Evolutionary conservation across 306 rosid species (phyloP).

Genomic region (Cercis canadensis): DNA sequence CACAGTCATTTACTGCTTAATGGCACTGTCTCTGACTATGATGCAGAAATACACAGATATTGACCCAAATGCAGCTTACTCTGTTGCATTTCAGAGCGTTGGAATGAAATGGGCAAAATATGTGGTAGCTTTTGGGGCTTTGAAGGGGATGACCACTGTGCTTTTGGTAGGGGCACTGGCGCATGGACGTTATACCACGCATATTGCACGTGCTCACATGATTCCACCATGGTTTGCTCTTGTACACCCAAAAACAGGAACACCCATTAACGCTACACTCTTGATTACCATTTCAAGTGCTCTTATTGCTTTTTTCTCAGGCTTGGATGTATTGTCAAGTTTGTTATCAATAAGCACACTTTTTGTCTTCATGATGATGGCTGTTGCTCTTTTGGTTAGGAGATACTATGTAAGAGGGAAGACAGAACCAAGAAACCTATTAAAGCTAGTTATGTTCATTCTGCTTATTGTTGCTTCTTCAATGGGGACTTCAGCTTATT

Average conservation of each 20-base stretch:
- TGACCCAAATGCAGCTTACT: slow-evolving; percentile 65
- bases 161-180: slow-evolving; percentile 65
- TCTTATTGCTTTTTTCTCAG: slow-evolving; percentile 67
- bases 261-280: slow-evolving; percentile 79
- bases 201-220: slow-evolving; percentile 83
- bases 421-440: slow-evolving; percentile 49
- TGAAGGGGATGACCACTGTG: slow-evolving; percentile 83
- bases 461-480: slow-evolving; percentile 70
- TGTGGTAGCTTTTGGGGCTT: slow-evolving; percentile 73
- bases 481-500: slow-evolving; percentile 68
- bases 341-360: slow-evolving; percentile 78
- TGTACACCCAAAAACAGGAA: slow-evolving; percentile 79
- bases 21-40: slow-evolving; percentile 76
- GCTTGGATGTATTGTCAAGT: slow-evolving; percentile 62
- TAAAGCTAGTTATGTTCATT: slow-evolving; percentile 60
- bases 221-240: slow-evolving; percentile 86
- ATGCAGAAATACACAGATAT: slow-evolving; percentile 75
- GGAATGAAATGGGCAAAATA: slow-evolving; percentile 87
- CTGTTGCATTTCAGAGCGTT: slow-evolving; percentile 65
- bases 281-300: slow-evolving; percentile 53
- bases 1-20: slow-evolving; percentile 67
- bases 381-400: slow-evolving; percentile 78
- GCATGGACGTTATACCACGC: slow-evolving; percentile 67
- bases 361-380: slow-evolving; percentile 73
- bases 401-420: slow-evolving; percentile 71